phyloP scores from a whole-genome alignment of 2,329 filamentous ascomycete genomes.

The Talaromyces sp. region DNA sequence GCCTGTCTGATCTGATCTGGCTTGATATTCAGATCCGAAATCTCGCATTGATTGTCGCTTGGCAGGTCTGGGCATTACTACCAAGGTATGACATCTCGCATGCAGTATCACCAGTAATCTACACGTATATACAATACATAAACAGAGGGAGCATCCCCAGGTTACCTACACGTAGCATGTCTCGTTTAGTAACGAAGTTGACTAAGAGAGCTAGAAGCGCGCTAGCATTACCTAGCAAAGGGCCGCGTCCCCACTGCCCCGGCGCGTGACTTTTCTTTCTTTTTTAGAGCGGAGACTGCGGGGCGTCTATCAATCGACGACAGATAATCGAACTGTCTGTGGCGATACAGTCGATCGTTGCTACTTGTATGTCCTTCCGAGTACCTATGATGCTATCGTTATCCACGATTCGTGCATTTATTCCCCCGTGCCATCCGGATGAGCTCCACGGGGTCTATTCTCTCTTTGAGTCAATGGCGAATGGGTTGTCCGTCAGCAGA shows the following conservation, averaged over 20 bases:
- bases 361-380: background rate
- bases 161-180: too few relatives aligned
- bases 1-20: background rate
- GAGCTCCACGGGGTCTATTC: too few relatives aligned
- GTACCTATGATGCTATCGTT: too few relatives aligned
- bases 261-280: constrained; percentile 9
- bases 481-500: background rate
- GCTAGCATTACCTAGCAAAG: background rate
- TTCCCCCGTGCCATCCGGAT: background rate
- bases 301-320: background rate
- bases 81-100: background rate
- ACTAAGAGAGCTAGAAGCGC: background rate
- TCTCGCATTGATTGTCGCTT: background rate
- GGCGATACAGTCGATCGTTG: background rate
- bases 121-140: background rate
- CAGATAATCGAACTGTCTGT: background rate
- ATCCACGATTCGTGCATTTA: background rate
- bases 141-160: background rate
- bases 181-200: background rate
- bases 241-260: background rate
- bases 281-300: constrained; percentile 1
- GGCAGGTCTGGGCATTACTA: background rate
- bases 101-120: background rate
- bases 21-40: background rate
- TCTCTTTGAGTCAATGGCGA: background rate